Base-by-base conservation (phyloP, 805 yeast species). In the Cyberlindnera sargentensis region DNA sequence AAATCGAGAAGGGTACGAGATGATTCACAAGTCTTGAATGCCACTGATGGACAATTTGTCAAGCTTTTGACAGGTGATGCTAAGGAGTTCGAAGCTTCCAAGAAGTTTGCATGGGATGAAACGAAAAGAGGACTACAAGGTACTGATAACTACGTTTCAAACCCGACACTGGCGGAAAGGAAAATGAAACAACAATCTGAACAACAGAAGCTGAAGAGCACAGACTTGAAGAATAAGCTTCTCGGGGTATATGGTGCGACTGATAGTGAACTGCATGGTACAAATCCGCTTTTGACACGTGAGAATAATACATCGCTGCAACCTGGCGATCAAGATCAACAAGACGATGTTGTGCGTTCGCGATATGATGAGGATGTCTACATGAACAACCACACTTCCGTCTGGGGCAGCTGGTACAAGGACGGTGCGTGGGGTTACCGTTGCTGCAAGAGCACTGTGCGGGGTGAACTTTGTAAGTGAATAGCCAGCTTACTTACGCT, bases 1-100 rank as follows among this genome's bases (percentile, higher is more conserved):
- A 76, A 71, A 53, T 70, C 82, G 3, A 63, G 81, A 43, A 48
- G 61, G 23, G 57, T 64, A 41, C 57, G 64, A 43, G 60, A 60
- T 42, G 65, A 61, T 25, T 44, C 50, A 5, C 47, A 62, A 2
- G 71, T 70, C 20, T 50, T 57, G 32, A 54, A 58, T 30, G 65
- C 65, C 48, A 64, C 73, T 53, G 52, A 67, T 45, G 48, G 68
- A 20, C 64, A 73, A 58, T 82, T 75, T 62, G 82, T 74, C 23
- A 67, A 79, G 31, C 72, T 73, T 49, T 55, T 70, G 37, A 70
- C 72, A 3, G 83, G 80, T 5, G 84, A 80, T 47, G 84, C 83
- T 8, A 60, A 64, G 20, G 75, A 75, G 44, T 68, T 76, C 51
- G 73, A 71, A 42, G 63, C 66, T 40, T 52, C 74, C 56, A 75